Evolutionary conservation across 305 asterid species (phyloP), one percentile per base, ranked within the genome.

Genomic region (Solanum hybrid): DNA sequence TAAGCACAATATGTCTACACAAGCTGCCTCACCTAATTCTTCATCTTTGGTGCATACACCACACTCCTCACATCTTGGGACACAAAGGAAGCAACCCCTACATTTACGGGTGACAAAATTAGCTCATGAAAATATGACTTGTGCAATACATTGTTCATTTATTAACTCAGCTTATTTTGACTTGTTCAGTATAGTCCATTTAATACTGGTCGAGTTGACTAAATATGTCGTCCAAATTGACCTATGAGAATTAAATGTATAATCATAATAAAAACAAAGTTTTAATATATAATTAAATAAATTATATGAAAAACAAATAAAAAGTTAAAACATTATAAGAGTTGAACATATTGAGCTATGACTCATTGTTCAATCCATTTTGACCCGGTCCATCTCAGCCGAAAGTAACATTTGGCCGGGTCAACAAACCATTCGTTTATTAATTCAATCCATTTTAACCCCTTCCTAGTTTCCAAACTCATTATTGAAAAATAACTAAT

Each of bases 11-110:
- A 89, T 76, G 37, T 95, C 99, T 12, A 38, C 89, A 45, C 98
- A 96, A 29, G 93, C 93, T 34, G 93, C 93, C 45, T 94, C 96
- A 69, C 91, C 94, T 1, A 66, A 71, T 90, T 95, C 99, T 64
- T 94, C 93, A 10, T 84, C 94, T 5, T 88, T 87, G 26, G 93
- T 71, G 91, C 99, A 97, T 14, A 91, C 66, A 4, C 99, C 98
- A 40, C 99, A 96, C 88, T 95, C 98, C 38, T 89, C 88, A 36
- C 99, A 96, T 91, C 98, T 93, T 1, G 87, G 77, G 36, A 94
- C 91, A 93, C 98, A 96, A 8, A 76, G 13, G 34, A 84, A 60
- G 76, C 99, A 97, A 3, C 95, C 98, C 89, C 94, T 92, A 13
- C 97, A 94, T 13, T 14, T 24, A 24, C 11, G 1, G 0, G 10